Conservation (phyloP, 2,329 filamentous ascomycete genomes). For the Bertia moriformis region DNA sequence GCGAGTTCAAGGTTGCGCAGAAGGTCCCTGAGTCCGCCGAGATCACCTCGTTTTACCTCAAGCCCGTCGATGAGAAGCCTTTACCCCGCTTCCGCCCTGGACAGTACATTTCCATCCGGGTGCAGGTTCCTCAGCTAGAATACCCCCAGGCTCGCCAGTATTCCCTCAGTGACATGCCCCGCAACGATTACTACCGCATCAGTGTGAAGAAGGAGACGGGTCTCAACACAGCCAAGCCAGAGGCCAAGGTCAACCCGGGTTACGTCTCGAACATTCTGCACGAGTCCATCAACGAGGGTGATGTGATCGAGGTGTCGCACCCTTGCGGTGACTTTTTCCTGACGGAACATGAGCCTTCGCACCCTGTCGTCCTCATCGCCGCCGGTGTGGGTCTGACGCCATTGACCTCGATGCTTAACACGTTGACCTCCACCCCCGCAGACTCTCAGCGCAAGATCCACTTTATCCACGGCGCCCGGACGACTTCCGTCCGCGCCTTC, state of each 20-base stretch:
- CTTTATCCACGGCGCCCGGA: slow-evolving; percentile 20
- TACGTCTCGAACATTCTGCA: slow-evolving; percentile 59
- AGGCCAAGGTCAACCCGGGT: slow-evolving; percentile 37
- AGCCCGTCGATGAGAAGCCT: slow-evolving; percentile 29
- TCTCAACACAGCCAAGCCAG: slow-evolving; percentile 26
- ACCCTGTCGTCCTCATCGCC: slow-evolving; percentile 44
- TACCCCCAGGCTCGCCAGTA: slow-evolving; percentile 39
- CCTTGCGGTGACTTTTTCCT: slow-evolving; percentile 49
- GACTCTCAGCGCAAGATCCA: slow-evolving; percentile 12
- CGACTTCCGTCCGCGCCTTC: slow-evolving; percentile 16
- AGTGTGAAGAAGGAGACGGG: slow-evolving; percentile 36
- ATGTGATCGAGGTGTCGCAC: slow-evolving; percentile 50
- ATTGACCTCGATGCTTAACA: slow-evolving; percentile 34
- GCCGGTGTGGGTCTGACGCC: slow-evolving; percentile 47
- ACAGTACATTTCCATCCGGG: slow-evolving; percentile 37
- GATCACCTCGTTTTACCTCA: slow-evolving; percentile 41
- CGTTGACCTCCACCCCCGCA: slow-evolving; percentile 17
- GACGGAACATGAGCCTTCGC: slow-evolving; percentile 18
- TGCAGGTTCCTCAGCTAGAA: slow-evolving; percentile 29
- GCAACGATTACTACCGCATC: slow-evolving; percentile 33
- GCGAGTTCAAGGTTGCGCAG: slow-evolving; percentile 17
- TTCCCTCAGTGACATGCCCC: slow-evolving; percentile 34
- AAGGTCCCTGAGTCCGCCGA: slow-evolving; percentile 36
- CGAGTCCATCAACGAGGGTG: slow-evolving; percentile 42
- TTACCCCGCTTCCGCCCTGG: slow-evolving; percentile 35